Percentiles rank a stretch among this genome's conserved stretches.
phyloP scores from a whole-genome alignment of 176 grass and related monocot species.

The Zoysia pacifica region DNA sequence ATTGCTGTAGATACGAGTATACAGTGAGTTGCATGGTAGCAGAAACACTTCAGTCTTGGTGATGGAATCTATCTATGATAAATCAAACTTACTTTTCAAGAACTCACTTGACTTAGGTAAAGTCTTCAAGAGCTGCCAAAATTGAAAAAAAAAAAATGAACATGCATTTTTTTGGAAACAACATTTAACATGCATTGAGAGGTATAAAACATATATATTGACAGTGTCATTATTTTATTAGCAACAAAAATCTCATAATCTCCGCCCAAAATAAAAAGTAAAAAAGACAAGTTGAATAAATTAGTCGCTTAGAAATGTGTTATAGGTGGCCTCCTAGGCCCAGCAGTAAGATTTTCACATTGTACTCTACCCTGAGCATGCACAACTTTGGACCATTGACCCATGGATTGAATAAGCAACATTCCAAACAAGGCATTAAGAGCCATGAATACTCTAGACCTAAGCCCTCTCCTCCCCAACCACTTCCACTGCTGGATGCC shows the following conservation, averaged over 20 bases:
- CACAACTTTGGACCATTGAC: not conserved
- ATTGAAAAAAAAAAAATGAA: slow-evolving; percentile 21
- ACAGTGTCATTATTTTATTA: not conserved
- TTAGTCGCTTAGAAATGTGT: not conserved
- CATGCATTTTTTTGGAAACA: too few relatives aligned
- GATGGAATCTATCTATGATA: slow-evolving; percentile 43
- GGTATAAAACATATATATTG: slow-evolving; percentile 4
- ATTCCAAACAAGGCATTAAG: not conserved
- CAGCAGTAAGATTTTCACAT: not conserved
- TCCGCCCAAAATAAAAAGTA: slow-evolving; percentile 27
- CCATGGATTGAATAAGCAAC: not conserved
- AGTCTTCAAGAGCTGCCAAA: slow-evolving; percentile 70
- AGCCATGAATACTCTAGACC: not conserved
- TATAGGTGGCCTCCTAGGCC: not conserved
- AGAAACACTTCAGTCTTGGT: slow-evolving; percentile 21
- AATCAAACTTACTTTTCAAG: slow-evolving; percentile 71
- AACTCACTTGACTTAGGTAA: slow-evolving; percentile 66
- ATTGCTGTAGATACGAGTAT: slow-evolving; percentile 51
- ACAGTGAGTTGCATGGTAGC: slow-evolving; percentile 17
- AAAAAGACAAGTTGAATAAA: not conserved
- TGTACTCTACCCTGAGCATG: not conserved
- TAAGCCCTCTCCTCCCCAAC: not conserved
- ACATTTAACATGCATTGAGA: slow-evolving; percentile 15
- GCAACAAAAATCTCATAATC: slow-evolving; percentile 1
- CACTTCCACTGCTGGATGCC: not conserved